These are phyloP conservation scores for Fusarium stilboides DNA, from an alignment of 2,329 filamentous ascomycete species.

Conservation along the genomic window DNA sequence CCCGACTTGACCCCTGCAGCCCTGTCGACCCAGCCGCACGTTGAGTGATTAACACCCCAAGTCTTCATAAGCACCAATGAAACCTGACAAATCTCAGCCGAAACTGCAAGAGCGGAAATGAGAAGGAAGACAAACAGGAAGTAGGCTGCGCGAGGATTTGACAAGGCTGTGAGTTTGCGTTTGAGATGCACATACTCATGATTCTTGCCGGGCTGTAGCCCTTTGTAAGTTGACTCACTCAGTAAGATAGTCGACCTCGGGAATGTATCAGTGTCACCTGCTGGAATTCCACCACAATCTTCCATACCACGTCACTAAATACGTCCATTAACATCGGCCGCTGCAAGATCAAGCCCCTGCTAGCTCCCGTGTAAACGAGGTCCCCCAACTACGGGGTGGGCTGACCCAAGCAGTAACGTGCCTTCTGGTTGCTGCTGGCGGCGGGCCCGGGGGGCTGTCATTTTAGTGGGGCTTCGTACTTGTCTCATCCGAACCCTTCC, in stretches of 20 bases:
- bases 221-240: slow-evolving; percentile 7
- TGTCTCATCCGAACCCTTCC: slow-evolving; percentile 34
- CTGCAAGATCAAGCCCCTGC: slow-evolving; percentile 22
- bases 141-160: not conserved
- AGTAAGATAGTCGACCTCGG: not conserved
- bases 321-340: slow-evolving; percentile 18
- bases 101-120: slow-evolving; percentile 22
- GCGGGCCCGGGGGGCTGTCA: slow-evolving; percentile 10
- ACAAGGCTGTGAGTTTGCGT: not conserved
- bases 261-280: slow-evolving; percentile 17
- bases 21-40: not conserved
- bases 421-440: slow-evolving; percentile 10
- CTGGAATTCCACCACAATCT: slow-evolving; percentile 4
- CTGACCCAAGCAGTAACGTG: slow-evolving; percentile 30
- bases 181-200: not conserved
- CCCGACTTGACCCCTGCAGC: slow-evolving; percentile 19
- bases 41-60: slow-evolving; percentile 24
- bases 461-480: slow-evolving; percentile 13
- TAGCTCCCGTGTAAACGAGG: slow-evolving; percentile 37
- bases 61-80: not conserved
- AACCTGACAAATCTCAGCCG: slow-evolving; percentile 3
- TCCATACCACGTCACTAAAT: slow-evolving; percentile 17
- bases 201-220: not conserved
- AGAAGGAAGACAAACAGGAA: slow-evolving; percentile 8
- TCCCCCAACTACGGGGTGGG: slow-evolving; percentile 23